Base-by-base conservation (phyloP, 1,284 basidiomycete genomes). In the Calocybe gambosa region DNA sequence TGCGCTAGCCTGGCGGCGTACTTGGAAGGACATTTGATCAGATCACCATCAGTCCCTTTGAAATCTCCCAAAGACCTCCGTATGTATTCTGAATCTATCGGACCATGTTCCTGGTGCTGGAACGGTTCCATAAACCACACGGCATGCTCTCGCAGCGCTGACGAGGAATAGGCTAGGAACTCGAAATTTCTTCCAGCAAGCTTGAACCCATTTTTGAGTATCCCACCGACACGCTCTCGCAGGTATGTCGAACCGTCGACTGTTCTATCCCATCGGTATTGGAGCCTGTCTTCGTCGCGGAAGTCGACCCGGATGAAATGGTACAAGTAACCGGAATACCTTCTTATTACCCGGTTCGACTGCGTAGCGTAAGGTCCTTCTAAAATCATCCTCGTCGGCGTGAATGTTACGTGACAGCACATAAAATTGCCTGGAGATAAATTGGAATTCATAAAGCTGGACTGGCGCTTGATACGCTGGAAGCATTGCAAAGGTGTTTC, bases 1-100 rank as follows among this genome's bases (percentile, higher is more conserved):
- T 90, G 89, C 5, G 85, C 84, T 54, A 92, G 68, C 25, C 89
- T 75, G 12, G 89, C 89, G 8, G 86, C 88, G 58, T 80, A 89
- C 58, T 85, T 85, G 0, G 87, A 86, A 5, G 88, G 87, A 28
- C 68, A 71, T 39, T 59, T 64, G 37, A 83, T 70, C 16, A 86
- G 71, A 2, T 64, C n/a, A n/a, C n/a, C n/a, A n/a, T n/a, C 59
- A 0, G 67, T 68, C 15, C 62, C 64, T 46, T 59, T 56, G 58
- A 90, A 89, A 55, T 85, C 70, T 10, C 87, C 88, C 13, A 89
- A 69, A 13, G 68, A 66, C 19, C 67, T 55, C 19, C 88, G 73
- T 45, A 91, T 87, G 13, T 50, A 64, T 26, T 75, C 65, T 0
- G 82, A 74, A 18, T 70, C 73, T 19, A 88, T 65, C 31, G 39